Conservation (phyloP, 2,329 filamentous ascomycete species). For the Aureobasidium sp. region DNA sequence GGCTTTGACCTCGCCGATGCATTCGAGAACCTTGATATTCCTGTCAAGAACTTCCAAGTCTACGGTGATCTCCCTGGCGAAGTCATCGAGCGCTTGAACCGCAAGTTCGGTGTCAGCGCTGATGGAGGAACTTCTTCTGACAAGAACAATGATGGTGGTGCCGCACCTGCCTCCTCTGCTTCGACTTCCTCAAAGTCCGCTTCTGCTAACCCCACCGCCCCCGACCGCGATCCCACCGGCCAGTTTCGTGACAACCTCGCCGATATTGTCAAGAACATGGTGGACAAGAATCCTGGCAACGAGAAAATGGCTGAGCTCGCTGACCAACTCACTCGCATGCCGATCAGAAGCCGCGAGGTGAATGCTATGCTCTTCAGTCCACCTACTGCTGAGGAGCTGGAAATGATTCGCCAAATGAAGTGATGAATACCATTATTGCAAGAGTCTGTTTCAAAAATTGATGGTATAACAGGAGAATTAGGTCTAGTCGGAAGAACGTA, state of each 20-base stretch:
- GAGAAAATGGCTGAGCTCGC: not conserved
- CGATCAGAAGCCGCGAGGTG: not conserved
- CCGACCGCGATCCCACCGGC: not conserved
- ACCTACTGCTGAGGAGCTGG: not conserved
- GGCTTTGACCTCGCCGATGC: not conserved
- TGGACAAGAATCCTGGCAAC: not conserved
- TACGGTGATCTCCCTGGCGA: constrained; percentile 4
- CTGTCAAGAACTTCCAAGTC: not conserved
- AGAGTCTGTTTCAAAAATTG: no score
- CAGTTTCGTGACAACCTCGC: not conserved
- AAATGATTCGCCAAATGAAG: not conserved
- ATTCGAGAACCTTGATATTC: not conserved
- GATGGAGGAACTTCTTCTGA: not conserved
- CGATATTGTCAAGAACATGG: not conserved
- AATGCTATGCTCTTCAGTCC: not conserved
- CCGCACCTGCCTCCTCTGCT: not conserved
- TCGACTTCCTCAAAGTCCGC: not conserved
- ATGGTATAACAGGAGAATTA: no score
- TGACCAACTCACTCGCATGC: not conserved
- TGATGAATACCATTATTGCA: not conserved
- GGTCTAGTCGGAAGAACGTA: no score
- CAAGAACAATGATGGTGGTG: not conserved
- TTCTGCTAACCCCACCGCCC: not conserved
- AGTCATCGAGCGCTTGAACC: not conserved
- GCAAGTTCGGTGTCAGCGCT: not conserved